Conservation (phyloP, 1,284 basidiomycete species). For the Pholiota adiposa region DNA sequence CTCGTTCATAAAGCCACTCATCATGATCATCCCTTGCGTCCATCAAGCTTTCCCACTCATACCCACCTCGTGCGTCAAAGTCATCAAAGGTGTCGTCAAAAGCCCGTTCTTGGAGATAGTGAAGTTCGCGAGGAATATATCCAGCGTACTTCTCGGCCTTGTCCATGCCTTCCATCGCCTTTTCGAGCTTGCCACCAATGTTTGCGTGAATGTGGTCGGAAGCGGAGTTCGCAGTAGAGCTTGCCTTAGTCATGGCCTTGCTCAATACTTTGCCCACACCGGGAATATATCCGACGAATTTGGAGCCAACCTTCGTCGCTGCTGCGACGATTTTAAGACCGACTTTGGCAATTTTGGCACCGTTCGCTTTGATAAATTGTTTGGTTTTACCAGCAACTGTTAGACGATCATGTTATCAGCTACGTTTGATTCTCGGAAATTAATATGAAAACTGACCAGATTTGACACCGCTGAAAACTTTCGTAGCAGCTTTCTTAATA, state of each 20-base stretch:
- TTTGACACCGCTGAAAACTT: no score
- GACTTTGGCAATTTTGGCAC: constrained; percentile 8
- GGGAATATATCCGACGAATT: constrained; percentile 5
- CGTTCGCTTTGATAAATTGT: constrained; percentile 7
- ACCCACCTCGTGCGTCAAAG: not conserved
- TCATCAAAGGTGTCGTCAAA: not conserved
- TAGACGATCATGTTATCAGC: not conserved
- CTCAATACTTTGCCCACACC: constrained; percentile 4
- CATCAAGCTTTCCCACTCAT: not conserved
- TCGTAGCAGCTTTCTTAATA: no score
- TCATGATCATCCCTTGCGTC: not conserved
- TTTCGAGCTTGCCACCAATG: constrained; percentile 1
- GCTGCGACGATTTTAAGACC: constrained; percentile 5
- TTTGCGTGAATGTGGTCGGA: constrained; percentile 2
- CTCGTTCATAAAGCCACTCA: not conserved
- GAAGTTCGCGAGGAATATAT: not conserved
- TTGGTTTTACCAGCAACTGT: not conserved
- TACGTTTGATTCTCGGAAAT: no score
- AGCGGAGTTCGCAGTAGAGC: constrained; percentile 1
- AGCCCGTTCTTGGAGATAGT: not conserved
- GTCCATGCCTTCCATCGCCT: constrained; percentile 4
- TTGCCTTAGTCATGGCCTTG: not conserved
- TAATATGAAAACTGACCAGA: no score
- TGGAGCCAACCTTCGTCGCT: constrained; percentile 2
- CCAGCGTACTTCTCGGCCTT: not conserved